Percentiles rank a stretch among this genome's conserved stretches.
Conservation (phyloP, 306 rosid species). For the Sindora glabra region DNA sequence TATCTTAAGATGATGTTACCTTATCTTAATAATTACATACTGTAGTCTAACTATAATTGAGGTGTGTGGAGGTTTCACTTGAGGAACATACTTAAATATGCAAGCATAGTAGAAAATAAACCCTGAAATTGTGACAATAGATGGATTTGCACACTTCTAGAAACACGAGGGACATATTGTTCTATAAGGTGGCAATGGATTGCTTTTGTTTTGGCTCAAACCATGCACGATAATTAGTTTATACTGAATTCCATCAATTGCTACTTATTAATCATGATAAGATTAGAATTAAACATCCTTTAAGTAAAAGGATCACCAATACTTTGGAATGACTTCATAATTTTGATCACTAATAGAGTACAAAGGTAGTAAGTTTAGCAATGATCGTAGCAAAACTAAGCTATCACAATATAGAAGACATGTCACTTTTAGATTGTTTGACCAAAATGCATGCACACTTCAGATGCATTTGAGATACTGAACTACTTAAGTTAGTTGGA, state of each 20-base stretch:
- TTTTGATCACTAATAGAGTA: not conserved
- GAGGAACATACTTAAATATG: constrained; percentile 72
- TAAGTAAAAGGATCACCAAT: not conserved
- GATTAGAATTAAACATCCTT: constrained; percentile 12
- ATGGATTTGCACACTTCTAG: constrained; percentile 89
- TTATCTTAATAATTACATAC: not conserved
- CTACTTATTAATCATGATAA: constrained; percentile 52
- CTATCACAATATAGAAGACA: not conserved
- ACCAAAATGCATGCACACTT: not conserved
- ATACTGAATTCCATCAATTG: constrained; percentile 83
- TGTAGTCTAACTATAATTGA: not conserved
- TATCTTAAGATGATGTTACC: not conserved
- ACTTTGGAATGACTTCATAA: not conserved
- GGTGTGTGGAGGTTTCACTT: constrained; percentile 51
- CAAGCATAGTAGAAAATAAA: constrained; percentile 93
- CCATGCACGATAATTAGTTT: too few relatives aligned
- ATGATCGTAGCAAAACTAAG: not conserved
- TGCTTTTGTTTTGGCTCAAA: too few relatives aligned
- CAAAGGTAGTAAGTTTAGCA: not conserved
- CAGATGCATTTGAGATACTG: not conserved
- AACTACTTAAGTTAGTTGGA: not conserved
- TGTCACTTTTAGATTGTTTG: not conserved
- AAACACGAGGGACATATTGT: constrained; percentile 80
- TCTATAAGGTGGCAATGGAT: constrained; percentile 63
- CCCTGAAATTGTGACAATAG: constrained; percentile 82